These are phyloP conservation scores for Cladophialophora yegresii DNA, from an alignment of 2,329 filamentous ascomycete genomes.

Conservation along the genomic window DNA sequence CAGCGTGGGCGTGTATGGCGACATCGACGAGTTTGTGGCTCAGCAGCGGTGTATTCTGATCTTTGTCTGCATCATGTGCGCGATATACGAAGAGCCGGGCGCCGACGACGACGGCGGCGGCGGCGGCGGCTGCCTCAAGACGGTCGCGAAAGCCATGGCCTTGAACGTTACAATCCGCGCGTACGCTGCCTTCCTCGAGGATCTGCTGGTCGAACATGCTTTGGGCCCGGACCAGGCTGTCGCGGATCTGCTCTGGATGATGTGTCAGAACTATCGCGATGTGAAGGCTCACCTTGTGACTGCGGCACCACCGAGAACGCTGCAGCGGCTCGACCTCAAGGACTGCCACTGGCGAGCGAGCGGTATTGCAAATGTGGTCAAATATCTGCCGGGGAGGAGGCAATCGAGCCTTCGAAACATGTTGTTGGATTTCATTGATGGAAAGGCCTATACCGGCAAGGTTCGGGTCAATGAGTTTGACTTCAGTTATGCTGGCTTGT, in stretches of 20 bases:
- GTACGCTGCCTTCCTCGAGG: conserved; percentile 19
- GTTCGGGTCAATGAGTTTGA: conserved; percentile 20
- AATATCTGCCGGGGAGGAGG: conserved; percentile 22
- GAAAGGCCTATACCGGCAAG: conserved; percentile 21
- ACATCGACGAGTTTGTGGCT: conserved; percentile 21
- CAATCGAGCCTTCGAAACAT: conserved; percentile 15
- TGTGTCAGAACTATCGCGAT: conserved; percentile 25
- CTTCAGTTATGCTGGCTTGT: conserved; percentile 22
- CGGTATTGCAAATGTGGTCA: conserved; percentile 24
- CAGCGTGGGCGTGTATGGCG: conserved; percentile 24
- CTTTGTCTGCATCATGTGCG: conserved; percentile 20
- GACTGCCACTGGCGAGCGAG: conserved; percentile 25
- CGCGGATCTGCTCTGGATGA: conserved; percentile 28
- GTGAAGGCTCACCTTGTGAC: conserved; percentile 9
- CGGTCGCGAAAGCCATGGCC: conserved; percentile 7
- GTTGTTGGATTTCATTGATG: conserved; percentile 20
- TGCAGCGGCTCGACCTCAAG: conserved; percentile 18
- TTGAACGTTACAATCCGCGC: conserved; percentile 15
- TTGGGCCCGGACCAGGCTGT: conserved; percentile 19
- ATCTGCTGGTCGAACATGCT: conserved; percentile 20
- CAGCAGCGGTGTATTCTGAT: conserved; percentile 24
- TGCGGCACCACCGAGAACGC: conserved; percentile 1
- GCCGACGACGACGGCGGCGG: background rate
- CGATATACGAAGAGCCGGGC: conserved; percentile 14
- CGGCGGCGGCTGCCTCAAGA: background rate